Percentiles rank a stretch among this genome's conserved stretches.
Conservation (phyloP, 148 eudicot species). For the Rhododendron molle region DNA sequence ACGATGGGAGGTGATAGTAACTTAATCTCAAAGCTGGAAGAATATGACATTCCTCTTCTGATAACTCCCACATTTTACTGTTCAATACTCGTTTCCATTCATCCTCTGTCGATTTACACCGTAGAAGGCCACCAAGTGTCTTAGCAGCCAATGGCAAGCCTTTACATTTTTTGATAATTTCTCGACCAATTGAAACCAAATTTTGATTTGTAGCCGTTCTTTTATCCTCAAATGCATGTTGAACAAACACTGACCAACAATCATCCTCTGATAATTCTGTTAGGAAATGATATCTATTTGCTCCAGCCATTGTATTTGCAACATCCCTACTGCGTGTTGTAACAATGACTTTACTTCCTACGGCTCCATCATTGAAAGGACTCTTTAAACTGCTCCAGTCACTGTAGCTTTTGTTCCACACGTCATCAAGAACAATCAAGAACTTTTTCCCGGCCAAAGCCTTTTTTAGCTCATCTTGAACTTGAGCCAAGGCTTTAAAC, state of each 20-base stretch:
- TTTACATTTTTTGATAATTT: constrained; percentile 14
- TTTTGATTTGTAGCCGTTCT: not conserved
- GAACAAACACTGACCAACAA: constrained; percentile 15
- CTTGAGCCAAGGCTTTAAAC: not conserved
- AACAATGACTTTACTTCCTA: constrained; percentile 23
- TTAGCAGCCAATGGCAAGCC: constrained; percentile 24
- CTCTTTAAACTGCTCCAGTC: constrained; percentile 12
- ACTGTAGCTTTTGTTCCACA: not conserved
- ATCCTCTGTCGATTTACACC: not conserved
- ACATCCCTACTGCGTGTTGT: constrained; percentile 18
- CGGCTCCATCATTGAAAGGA: constrained; percentile 11
- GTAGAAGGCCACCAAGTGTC: constrained; percentile 17
- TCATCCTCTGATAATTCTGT: constrained; percentile 8
- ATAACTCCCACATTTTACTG: constrained; percentile 15
- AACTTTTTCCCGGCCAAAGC: not conserved
- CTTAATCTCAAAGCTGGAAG: constrained; percentile 21
- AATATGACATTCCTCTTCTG: not conserved
- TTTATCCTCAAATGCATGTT: constrained; percentile 8
- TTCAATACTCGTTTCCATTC: constrained; percentile 17
- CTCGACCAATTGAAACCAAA: constrained; percentile 10
- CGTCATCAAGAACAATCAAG: constrained; percentile 28
- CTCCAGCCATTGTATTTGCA: constrained; percentile 2
- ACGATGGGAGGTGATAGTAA: constrained; percentile 21
- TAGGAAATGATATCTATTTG: not conserved
- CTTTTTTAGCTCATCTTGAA: not conserved